Evolutionary conservation across 2,329 filamentous ascomycete genomes (phyloP).

Genomic region (Exophiala mesophila): DNA sequence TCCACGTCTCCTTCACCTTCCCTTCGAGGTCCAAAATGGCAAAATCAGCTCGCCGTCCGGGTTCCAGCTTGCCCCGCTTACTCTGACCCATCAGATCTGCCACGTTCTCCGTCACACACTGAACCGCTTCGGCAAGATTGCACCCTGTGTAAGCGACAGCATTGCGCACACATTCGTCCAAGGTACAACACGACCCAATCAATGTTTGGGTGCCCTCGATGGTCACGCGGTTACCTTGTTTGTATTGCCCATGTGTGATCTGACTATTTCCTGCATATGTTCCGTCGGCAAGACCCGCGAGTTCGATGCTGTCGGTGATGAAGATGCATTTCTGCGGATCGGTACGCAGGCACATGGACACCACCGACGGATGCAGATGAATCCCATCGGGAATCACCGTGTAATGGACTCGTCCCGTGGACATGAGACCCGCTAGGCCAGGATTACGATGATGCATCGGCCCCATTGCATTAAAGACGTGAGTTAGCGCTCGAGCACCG

Average conservation of each 20-base stretch:
- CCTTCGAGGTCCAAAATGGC: slow-evolving; percentile 44
- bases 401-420: slow-evolving; percentile 42
- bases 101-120: slow-evolving; percentile 48
- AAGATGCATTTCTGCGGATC: slow-evolving; percentile 47
- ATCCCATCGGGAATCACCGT: slow-evolving; percentile 51
- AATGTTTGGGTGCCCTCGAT: slow-evolving; percentile 51
- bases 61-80: slow-evolving; percentile 40
- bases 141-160: slow-evolving; percentile 40
- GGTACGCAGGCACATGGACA: slow-evolving; percentile 45
- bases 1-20: slow-evolving; percentile 48
- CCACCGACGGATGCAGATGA: slow-evolving; percentile 49
- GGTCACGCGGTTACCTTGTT: slow-evolving; percentile 45
- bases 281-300: slow-evolving; percentile 49
- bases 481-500: slow-evolving; percentile 50
- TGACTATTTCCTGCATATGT: slow-evolving; percentile 50
- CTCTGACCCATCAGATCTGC: slow-evolving; percentile 46
- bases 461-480: slow-evolving; percentile 53
- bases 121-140: slow-evolving; percentile 44
- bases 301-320: slow-evolving; percentile 52
- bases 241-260: slow-evolving; percentile 47
- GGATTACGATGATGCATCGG: slow-evolving; percentile 48
- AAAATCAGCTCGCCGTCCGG: slow-evolving; percentile 46
- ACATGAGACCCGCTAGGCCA: slow-evolving; percentile 44
- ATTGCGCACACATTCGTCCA: slow-evolving; percentile 50
- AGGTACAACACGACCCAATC: slow-evolving; percentile 48